These are phyloP conservation scores for Fusarium hostae DNA, from an alignment of 2,329 filamentous ascomycete species.

Conservation along the genomic window DNA sequence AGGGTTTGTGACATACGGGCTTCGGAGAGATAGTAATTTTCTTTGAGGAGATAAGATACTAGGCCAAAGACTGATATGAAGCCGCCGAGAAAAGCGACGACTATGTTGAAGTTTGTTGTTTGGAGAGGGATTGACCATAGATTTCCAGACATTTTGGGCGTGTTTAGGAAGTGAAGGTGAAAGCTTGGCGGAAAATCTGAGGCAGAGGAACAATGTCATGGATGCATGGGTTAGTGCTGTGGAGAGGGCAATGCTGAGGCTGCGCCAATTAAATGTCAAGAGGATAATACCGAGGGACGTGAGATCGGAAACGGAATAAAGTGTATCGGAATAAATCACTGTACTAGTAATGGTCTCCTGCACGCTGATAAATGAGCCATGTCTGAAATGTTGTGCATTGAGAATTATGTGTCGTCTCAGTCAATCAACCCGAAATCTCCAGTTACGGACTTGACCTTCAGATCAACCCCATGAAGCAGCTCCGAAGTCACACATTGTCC, in stretches of 20 bases:
- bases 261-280: neutral
- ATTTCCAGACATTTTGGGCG: conserved; percentile 15
- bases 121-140: conserved; percentile 59
- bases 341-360: neutral
- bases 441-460: neutral
- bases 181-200: neutral
- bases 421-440: neutral
- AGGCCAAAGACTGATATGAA: conserved; percentile 92
- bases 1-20: conserved; percentile 69
- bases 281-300: accelerated
- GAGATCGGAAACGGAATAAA: neutral
- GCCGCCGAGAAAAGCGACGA: conserved; percentile 82
- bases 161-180: neutral
- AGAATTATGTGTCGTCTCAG: neutral
- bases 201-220: neutral
- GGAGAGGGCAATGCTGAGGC: neutral
- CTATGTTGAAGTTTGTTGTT: conserved; percentile 83
- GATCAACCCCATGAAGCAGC: neutral
- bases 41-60: conserved; percentile 89
- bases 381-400: neutral
- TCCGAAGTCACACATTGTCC: neutral
- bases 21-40: conserved; percentile 91
- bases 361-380: neutral
- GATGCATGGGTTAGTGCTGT: neutral
- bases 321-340: neutral